These are phyloP conservation scores for Angomonas ambiguus DNA, from an alignment of 208 protist species.

Conservation along the genomic window DNA sequence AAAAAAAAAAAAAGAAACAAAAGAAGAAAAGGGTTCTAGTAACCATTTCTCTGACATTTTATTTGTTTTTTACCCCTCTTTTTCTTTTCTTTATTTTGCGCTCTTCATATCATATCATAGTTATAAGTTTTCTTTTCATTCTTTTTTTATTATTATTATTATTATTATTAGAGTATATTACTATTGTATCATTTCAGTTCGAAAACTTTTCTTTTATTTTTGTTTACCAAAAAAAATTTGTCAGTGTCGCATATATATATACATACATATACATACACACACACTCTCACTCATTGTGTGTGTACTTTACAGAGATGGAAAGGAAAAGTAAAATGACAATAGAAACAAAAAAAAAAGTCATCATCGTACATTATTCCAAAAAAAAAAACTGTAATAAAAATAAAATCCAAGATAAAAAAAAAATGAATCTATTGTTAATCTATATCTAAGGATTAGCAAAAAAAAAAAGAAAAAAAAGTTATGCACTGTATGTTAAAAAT, in stretches of 20 bases:
- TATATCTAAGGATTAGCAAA: conserved; percentile 1
- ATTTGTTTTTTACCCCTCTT: background rate
- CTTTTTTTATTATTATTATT: conserved; percentile 7
- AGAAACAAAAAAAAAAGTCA: conserved; percentile 10
- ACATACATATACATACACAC: too few species aligned
- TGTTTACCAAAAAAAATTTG: too few species aligned
- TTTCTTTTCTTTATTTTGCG: background rate
- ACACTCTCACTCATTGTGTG: too few species aligned
- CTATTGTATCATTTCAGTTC: too few species aligned
- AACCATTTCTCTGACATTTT: background rate
- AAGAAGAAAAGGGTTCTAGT: too few species aligned
- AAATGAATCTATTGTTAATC: too few species aligned
- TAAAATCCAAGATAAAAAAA: too few species aligned
- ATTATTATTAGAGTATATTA: background rate
- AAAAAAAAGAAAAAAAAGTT: background rate
- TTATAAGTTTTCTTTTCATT: background rate
- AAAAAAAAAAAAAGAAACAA: background rate
- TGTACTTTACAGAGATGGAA: too few species aligned
- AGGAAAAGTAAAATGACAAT: too few species aligned
- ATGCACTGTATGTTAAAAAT: background rate
- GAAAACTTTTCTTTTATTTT: too few species aligned
- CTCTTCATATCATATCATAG: background rate
- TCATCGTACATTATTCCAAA: background rate
- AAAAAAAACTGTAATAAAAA: too few species aligned
- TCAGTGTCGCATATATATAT: too few species aligned